Percentiles rank a stretch among this genome's conserved stretches.
These are phyloP conservation scores for Trichoderma cornu-damae DNA, from an alignment of 2,329 filamentous ascomycete species.

Conservation along the genomic window DNA sequence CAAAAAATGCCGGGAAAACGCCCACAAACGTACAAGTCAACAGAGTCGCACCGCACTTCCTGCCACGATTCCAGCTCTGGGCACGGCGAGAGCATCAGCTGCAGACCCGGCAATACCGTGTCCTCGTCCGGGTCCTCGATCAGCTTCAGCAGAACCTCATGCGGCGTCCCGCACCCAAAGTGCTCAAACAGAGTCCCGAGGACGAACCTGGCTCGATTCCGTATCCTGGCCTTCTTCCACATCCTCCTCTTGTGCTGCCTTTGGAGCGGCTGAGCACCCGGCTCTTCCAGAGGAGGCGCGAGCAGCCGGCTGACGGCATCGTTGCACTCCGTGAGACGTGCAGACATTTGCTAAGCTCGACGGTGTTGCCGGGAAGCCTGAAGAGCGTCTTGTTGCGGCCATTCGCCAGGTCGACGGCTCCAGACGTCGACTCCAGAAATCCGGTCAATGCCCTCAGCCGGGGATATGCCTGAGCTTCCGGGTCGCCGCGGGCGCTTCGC, in stretches of 20 bases:
- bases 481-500: background rate
- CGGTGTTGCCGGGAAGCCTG: background rate
- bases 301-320: background rate
- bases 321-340: background rate
- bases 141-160: background rate
- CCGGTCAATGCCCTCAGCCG: background rate
- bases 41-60: background rate
- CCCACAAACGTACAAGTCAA: background rate
- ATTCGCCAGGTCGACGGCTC: background rate
- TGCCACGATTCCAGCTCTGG: background rate
- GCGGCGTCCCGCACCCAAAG: background rate
- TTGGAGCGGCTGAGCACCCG: background rate
- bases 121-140: background rate
- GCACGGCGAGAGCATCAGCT: background rate
- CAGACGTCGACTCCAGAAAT: background rate
- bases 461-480: background rate
- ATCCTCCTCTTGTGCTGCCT: background rate
- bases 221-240: slow-evolving; percentile 16
- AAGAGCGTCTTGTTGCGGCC: background rate
- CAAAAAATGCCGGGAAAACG: too few species aligned
- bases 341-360: background rate
- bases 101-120: background rate
- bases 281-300: background rate
- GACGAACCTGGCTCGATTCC: background rate
- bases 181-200: slow-evolving; percentile 3